Conservation (phyloP, 495 filamentous ascomycete genomes). For the Xylaria grammica region DNA sequence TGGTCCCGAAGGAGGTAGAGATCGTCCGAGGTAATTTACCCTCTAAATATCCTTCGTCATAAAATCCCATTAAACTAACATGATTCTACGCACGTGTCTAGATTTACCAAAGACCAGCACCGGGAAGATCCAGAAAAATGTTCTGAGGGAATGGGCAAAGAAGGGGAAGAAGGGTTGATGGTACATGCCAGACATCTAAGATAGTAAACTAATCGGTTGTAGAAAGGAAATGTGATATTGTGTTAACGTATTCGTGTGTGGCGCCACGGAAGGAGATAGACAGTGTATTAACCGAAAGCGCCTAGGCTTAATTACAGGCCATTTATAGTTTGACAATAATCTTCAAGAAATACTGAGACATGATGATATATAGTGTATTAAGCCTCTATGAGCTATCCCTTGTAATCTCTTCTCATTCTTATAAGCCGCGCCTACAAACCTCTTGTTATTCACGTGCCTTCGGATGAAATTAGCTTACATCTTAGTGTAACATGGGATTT, state of each 20-base stretch:
- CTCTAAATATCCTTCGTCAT: too few species aligned
- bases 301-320: not conserved
- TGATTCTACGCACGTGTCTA: too few species aligned
- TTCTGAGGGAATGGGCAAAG: conserved; percentile 85
- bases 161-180: conserved; percentile 38
- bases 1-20: conserved; percentile 94
- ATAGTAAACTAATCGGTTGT: not conserved
- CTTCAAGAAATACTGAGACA: too few species aligned
- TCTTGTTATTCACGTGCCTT: not conserved
- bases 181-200: not conserved
- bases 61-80: too few species aligned
- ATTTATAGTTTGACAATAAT: not conserved
- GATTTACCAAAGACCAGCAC: conserved; percentile 97
- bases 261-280: not conserved
- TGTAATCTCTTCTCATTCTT: too few species aligned
- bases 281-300: not conserved
- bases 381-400: too few species aligned
- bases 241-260: not conserved
- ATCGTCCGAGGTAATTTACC: conserved; percentile 87
- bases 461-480: not conserved
- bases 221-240: not conserved
- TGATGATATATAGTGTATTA: not conserved
- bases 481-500: not conserved
- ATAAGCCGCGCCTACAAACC: not conserved
- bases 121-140: conserved; percentile 95